A percentile compares a stretch with the other conserved stretches of the same genome.
Conservation (phyloP, 345 rosid species). For the Eucalyptus cladocalyx region DNA sequence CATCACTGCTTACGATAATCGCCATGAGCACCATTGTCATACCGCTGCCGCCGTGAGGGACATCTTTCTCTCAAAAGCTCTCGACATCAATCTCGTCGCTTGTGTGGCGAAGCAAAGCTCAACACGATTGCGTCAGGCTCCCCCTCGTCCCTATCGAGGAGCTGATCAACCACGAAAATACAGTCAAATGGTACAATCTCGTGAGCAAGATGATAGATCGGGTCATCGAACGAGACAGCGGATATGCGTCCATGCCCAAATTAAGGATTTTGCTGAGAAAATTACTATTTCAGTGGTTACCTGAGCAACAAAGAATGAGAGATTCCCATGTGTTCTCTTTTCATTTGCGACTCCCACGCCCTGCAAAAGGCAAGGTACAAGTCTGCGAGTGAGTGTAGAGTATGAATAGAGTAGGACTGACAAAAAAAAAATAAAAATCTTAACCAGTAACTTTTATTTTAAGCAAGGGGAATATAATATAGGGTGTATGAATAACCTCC, state of each 20-base stretch:
- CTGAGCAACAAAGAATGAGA: not conserved
- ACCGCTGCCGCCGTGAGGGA: fast-evolving
- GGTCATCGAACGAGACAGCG: not conserved
- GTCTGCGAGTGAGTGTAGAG: too few relatives aligned
- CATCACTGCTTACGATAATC: not conserved
- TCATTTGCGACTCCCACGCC: too few relatives aligned
- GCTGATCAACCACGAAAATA: not conserved
- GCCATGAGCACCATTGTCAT: fast-evolving
- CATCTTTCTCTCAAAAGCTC: not conserved
- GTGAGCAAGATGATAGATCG: fast-evolving
- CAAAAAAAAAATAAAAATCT: too few relatives aligned
- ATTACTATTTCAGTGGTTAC: not conserved
- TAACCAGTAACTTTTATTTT: too few relatives aligned
- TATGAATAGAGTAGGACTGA: too few relatives aligned
- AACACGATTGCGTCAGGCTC: not conserved
- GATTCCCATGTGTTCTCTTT: not conserved
- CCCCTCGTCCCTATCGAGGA: not conserved
- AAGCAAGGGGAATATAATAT: not conserved
- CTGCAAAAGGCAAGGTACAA: too few relatives aligned
- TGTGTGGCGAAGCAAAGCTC: not conserved
- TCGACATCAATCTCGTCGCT: not conserved
- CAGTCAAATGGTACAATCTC: not conserved
- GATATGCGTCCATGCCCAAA: not conserved
- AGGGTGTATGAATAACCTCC: not conserved
- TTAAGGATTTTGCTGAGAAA: not conserved